Conservation (phyloP, 805 yeast species). For the Hanseniaspora guilliermondii region DNA sequence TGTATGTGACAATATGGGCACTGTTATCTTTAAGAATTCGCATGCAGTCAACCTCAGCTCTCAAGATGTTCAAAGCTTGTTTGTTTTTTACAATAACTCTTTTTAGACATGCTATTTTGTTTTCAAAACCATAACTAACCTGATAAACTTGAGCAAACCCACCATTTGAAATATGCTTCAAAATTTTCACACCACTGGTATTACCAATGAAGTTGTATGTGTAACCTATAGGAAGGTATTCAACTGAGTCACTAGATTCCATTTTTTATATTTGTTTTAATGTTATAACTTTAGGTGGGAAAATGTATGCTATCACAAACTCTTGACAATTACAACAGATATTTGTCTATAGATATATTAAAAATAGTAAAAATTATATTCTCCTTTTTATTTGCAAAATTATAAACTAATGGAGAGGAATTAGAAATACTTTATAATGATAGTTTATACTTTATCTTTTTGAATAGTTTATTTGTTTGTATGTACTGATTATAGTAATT, state of each 20-base stretch:
- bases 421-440: no score
- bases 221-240: slow-evolving; percentile 7
- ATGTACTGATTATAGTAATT: no score
- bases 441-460: no score
- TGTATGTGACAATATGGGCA: slow-evolving; percentile 71
- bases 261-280: not conserved
- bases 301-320: no score
- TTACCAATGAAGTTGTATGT: slow-evolving; percentile 12
- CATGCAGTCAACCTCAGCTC: slow-evolving; percentile 98
- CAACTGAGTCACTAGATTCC: slow-evolving; percentile 11
- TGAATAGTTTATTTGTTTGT: no score
- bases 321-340: no score
- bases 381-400: no score
- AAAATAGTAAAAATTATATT: no score
- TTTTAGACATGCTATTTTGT: slow-evolving; percentile 69
- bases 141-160: slow-evolving; percentile 93
- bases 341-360: no score
- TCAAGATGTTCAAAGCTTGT: slow-evolving; percentile 59
- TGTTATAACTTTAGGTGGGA: not conserved
- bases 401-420: no score
- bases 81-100: slow-evolving; percentile 93
- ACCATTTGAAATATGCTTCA: slow-evolving; percentile 69
- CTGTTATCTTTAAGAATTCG: slow-evolving; percentile 62
- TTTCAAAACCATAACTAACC: slow-evolving; percentile 44
- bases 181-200: slow-evolving; percentile 27